phyloP scores from a whole-genome alignment of 208 protist genomes.

The Tritrichomonas musculus region DNA sequence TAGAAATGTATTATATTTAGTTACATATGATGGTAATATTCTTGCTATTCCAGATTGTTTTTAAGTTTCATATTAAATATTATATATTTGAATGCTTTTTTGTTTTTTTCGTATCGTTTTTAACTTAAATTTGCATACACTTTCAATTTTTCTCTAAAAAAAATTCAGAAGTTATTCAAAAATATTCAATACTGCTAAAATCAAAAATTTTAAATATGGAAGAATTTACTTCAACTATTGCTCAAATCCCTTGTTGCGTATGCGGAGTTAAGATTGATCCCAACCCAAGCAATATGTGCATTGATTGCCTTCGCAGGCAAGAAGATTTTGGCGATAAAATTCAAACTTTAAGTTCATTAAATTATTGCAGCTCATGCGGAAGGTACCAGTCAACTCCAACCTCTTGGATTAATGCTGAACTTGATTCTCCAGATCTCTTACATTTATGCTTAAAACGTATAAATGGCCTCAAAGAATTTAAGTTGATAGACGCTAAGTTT shows the following conservation, averaged over 20 bases:
- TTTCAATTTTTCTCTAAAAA: too few relatives aligned
- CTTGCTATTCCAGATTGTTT: too few relatives aligned
- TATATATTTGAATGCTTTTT: too few relatives aligned
- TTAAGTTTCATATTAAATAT: too few relatives aligned
- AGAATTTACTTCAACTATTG: neutral
- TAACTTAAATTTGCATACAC: too few relatives aligned
- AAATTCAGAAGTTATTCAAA: too few relatives aligned
- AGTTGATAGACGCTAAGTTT: neutral
- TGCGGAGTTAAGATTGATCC: neutral
- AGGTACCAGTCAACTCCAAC: neutral
- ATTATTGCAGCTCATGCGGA: neutral
- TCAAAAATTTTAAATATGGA: neutral
- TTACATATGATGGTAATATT: too few relatives aligned
- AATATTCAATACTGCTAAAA: too few relatives aligned
- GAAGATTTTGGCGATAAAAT: neutral
- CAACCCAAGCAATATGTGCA: slow-evolving; percentile 17
- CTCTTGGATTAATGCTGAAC: neutral
- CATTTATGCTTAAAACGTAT: neutral
- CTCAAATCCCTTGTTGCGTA: neutral
- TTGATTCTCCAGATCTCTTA: neutral
- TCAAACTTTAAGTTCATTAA: neutral
- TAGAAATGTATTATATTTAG: too few relatives aligned
- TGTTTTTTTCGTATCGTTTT: too few relatives aligned
- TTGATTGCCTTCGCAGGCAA: neutral
- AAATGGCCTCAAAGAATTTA: neutral